A percentile compares a stretch with the other conserved stretches of the same genome.
Conservation (phyloP, 1,284 basidiomycete genomes). For the Irpex sp. region DNA sequence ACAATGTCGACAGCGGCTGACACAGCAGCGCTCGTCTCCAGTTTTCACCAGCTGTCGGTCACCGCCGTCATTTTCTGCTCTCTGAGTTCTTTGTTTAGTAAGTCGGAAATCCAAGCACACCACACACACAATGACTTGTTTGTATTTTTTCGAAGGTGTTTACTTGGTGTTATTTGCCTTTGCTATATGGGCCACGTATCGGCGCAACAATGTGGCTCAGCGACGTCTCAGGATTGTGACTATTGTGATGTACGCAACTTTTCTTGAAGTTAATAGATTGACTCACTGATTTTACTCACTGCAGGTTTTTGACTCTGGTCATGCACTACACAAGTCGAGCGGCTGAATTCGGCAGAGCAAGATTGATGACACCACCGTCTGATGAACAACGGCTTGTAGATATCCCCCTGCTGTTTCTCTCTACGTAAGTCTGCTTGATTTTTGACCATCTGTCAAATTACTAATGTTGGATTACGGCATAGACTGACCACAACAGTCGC, state of each 20-base stretch:
- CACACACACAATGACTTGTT: too few species aligned
- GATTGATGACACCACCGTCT: not conserved
- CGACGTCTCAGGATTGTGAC: slow-evolving; percentile 15
- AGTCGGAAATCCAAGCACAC: not conserved
- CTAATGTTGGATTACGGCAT: not conserved
- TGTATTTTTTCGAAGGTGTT: slow-evolving; percentile 14
- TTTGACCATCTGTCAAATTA: not conserved
- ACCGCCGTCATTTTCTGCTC: not conserved
- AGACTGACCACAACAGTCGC: slow-evolving; percentile 6
- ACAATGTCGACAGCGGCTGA: not conserved
- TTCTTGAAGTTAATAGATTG: not conserved
- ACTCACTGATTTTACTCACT: not conserved
- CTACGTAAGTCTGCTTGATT: not conserved
- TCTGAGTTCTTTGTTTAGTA: slow-evolving; percentile 5
- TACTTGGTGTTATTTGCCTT: slow-evolving; percentile 18
- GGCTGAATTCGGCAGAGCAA: not conserved
- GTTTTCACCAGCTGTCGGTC: not conserved
- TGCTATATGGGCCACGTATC: slow-evolving; percentile 17
- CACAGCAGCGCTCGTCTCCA: not conserved
- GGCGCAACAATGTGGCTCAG: not conserved
- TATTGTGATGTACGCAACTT: slow-evolving; percentile 10
- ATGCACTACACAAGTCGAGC: slow-evolving; percentile 4
- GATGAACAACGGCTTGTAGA: not conserved
- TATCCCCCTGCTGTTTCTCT: slow-evolving; percentile 4
- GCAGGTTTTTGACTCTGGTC: slow-evolving; percentile 3